Base-by-base conservation (phyloP, 2,329 filamentous ascomycete species). In the Colletotrichum camelliae region DNA sequence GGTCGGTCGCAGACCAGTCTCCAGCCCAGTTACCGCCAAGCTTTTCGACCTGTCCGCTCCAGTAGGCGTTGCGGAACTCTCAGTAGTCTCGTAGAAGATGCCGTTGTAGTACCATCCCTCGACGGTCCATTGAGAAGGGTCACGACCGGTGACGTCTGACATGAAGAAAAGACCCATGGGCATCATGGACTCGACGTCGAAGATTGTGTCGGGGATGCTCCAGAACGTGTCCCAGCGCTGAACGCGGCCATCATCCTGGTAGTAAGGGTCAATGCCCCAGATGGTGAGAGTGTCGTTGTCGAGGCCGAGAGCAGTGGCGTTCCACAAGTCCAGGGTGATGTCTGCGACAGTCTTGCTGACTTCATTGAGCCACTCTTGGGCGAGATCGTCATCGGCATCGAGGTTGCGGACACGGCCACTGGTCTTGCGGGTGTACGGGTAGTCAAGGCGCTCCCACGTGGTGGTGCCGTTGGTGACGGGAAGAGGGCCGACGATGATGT, bases 71-170 rank as follows among this genome's bases (percentile, higher is more conserved):
- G 39, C 87, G 82, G 80, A 91, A 88, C 5, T 84, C 85, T 89
- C 84, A 2, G 87, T 88, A 6, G 87, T 87, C 37, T 84, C 80
- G 78, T 91, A 92, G 76, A 88, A 88, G n/a, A 88, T 80, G 60
- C 87, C 86, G 72, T 90, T 87, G 79, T 91, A 91, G 18, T 89
- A 86, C 88, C 89, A 91, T 3, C 87, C 88, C 21, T 85, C 83
- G 0, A 90, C 79, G 16, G 80, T 83, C 90, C 91, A 92, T 43
- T 87, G 82, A 16, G 84, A 83, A 10, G 88, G 86, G 75, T 91
- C 87, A 7, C 88, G 84, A 0, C 88, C 88, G 0, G 88, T 91
- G 1, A 90, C 80, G 76, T 92, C 87, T 3, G 83, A 81, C 78
- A 84, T 84, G 79, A 87, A 82, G 70, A 82, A 86, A 1, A 90